phyloP scores from a whole-genome alignment of 768 basidiomycete species.

The Suillus decipiens region DNA sequence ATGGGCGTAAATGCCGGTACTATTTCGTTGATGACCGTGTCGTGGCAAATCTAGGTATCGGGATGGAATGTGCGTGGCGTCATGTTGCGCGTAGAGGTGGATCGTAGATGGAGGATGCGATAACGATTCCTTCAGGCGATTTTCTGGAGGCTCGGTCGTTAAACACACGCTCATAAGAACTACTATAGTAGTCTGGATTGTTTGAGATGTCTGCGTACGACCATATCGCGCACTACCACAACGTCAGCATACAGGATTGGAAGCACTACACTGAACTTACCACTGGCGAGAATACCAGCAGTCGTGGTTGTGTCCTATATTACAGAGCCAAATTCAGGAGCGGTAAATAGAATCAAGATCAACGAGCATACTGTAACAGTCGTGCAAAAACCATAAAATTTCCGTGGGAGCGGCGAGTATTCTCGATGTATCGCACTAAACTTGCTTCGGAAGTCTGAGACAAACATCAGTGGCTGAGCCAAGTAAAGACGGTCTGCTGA shows the following conservation, averaged over 20 bases:
- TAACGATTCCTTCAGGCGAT: not conserved
- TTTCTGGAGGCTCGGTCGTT: constrained; percentile 5
- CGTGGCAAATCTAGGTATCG: not conserved
- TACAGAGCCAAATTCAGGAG: constrained; percentile 3
- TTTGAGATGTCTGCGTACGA: constrained; percentile 75
- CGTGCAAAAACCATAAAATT: constrained; percentile 78
- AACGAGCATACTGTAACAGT: constrained; percentile 59
- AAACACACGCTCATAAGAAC: not conserved
- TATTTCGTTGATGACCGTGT: not conserved
- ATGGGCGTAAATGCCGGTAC: constrained; percentile 1
- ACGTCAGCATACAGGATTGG: constrained; percentile 11
- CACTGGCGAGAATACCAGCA: constrained; percentile 74
- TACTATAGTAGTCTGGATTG: constrained; percentile 66
- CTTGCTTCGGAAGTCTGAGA: constrained; percentile 65
- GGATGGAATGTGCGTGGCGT: constrained; percentile 7
- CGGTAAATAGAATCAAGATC: not conserved
- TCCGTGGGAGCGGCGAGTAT: constrained; percentile 70
- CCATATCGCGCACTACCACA: constrained; percentile 73
- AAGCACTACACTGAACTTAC: constrained; percentile 39
- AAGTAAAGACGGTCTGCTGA: constrained; percentile 34
- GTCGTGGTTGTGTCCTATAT: constrained; percentile 68
- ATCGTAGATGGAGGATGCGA: not conserved
- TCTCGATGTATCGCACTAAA: constrained; percentile 78
- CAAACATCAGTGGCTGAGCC: not conserved
- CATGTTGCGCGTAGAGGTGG: constrained; percentile 1